phyloP scores from a whole-genome alignment of 495 filamentous ascomycete genomes.

The Aspergillus kassunensis region DNA sequence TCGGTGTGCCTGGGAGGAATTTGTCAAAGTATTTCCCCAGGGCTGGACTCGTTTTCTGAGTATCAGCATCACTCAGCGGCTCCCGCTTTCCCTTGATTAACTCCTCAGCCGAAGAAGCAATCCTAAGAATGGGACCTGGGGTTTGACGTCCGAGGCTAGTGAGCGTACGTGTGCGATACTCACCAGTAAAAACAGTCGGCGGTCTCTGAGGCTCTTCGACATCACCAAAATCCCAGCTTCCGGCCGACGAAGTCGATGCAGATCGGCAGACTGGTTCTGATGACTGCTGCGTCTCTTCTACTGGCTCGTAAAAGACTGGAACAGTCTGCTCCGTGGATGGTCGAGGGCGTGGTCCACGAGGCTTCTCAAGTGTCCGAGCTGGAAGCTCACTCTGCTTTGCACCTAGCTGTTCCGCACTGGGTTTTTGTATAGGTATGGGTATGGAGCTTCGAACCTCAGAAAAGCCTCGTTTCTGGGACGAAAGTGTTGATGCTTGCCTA shows the following conservation, averaged over 20 bases:
- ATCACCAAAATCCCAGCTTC: slow-evolving; percentile 11
- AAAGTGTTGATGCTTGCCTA: background rate
- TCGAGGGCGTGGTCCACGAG: slow-evolving; percentile 12
- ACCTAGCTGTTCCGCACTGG: background rate
- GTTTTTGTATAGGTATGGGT: slow-evolving; percentile 11
- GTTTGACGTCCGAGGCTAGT: background rate
- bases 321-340: background rate
- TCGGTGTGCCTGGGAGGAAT: background rate
- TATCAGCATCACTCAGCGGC: background rate
- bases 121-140: slow-evolving; percentile 28
- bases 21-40: slow-evolving; percentile 1
- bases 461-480: slow-evolving; percentile 1
- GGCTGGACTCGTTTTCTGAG: slow-evolving; percentile 4
- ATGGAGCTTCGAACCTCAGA: slow-evolving; percentile 15
- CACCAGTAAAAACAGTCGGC: slow-evolving; percentile 21
- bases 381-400: background rate
- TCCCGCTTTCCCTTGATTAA: slow-evolving; percentile 29
- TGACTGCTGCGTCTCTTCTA: background rate
- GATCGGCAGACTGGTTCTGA: background rate
- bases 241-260: slow-evolving; percentile 10
- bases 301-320: background rate
- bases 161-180: slow-evolving; percentile 16
- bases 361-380: slow-evolving; percentile 8
- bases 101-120: slow-evolving; percentile 31
- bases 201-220: slow-evolving; percentile 6